Percentiles rank a stretch among this genome's conserved stretches.
phyloP scores from a whole-genome alignment of 768 basidiomycete species.

The Crassisporium funariophilum region DNA sequence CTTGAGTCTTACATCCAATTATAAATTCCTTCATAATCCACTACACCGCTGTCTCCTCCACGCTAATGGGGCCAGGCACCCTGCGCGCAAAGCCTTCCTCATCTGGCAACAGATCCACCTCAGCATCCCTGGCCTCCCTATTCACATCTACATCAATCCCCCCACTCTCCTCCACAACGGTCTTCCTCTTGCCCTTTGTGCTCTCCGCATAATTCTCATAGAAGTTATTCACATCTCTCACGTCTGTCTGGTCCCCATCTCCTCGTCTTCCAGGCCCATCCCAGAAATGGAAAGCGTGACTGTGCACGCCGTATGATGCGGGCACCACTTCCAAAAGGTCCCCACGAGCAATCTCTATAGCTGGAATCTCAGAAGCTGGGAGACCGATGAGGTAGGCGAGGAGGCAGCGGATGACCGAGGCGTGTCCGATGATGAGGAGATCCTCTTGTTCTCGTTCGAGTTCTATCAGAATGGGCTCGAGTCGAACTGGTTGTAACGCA shows the following conservation, averaged over 20 bases:
- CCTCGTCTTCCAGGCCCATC: conserved; percentile 73
- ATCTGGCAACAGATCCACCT: background rate
- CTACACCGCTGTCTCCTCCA: too few relatives aligned
- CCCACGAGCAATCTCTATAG: conserved; percentile 94
- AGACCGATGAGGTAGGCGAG: conserved; percentile 92
- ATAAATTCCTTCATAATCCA: too few relatives aligned
- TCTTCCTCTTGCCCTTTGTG: conserved; percentile 60
- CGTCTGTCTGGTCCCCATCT: conserved; percentile 26
- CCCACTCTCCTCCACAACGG: conserved; percentile 20
- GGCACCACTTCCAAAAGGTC: conserved; percentile 94
- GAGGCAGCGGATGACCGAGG: conserved; percentile 95
- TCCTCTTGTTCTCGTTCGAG: conserved; percentile 94
- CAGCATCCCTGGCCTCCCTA: background rate
- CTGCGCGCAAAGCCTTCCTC: background rate
- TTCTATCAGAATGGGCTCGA: conserved; percentile 93
- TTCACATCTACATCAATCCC: conserved; percentile 1
- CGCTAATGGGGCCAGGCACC: too few relatives aligned
- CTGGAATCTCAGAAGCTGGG: conserved; percentile 94
- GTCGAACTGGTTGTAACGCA: conserved; percentile 67
- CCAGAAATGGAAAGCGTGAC: conserved; percentile 91
- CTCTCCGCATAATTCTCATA: conserved; percentile 89
- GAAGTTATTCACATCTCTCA: conserved; percentile 73
- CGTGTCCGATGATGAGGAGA: conserved; percentile 94
- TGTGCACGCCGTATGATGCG: conserved; percentile 87
- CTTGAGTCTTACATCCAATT: too few relatives aligned